Conservation (phyloP, 179 eudicot genomes). For the Silene noctiflora region DNA sequence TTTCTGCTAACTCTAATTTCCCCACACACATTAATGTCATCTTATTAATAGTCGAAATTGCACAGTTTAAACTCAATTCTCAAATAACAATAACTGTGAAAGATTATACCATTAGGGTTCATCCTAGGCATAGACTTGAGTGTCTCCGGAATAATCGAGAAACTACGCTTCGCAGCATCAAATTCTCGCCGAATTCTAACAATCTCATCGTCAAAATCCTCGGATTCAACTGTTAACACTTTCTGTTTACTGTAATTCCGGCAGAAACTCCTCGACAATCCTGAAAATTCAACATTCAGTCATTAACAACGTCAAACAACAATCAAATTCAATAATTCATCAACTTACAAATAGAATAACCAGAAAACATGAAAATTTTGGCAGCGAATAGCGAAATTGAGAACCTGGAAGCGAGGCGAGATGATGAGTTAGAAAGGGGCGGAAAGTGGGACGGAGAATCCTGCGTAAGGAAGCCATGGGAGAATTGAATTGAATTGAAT, state of each 20-base stretch:
- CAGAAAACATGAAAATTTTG: too few species aligned
- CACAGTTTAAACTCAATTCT: neutral
- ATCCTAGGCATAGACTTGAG: slow-evolving; percentile 69
- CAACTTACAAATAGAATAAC: neutral
- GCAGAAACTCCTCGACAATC: slow-evolving; percentile 29
- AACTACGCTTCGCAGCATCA: slow-evolving; percentile 55
- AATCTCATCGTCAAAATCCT: slow-evolving; percentile 41
- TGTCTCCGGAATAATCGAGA: slow-evolving; percentile 62
- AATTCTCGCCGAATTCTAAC: slow-evolving; percentile 57
- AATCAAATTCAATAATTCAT: neutral
- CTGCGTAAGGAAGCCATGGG: slow-evolving; percentile 42
- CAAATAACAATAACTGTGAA: neutral
- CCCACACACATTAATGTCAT: neutral
- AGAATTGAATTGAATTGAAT: neutral
- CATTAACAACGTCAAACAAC: neutral
- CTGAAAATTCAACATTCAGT: slow-evolving; percentile 24
- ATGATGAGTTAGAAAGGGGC: slow-evolving; percentile 13
- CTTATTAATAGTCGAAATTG: too few species aligned
- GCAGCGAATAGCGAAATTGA: neutral
- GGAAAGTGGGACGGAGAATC: slow-evolving; percentile 35
- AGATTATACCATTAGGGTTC: slow-evolving; percentile 66
- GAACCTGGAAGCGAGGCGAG: slow-evolving; percentile 4
- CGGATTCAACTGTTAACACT: slow-evolving; percentile 42
- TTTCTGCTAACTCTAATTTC: too few species aligned
- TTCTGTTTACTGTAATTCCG: slow-evolving; percentile 39